These are phyloP conservation scores for Fomitopsis serialis DNA, from an alignment of 768 basidiomycete genomes.

Conservation along the genomic window DNA sequence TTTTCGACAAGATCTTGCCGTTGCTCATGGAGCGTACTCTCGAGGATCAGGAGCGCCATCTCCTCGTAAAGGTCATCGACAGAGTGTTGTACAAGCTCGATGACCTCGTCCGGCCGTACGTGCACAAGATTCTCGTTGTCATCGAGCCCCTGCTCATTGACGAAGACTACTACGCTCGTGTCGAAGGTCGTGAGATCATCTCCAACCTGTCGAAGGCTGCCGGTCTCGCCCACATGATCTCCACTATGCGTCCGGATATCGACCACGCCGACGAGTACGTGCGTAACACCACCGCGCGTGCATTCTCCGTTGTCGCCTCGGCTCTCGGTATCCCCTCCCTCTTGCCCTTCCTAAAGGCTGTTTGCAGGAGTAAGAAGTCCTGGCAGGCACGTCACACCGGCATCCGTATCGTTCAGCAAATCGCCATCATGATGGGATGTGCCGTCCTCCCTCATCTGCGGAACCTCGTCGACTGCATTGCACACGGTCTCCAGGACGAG, in stretches of 20 bases:
- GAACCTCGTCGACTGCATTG: constrained; percentile 94
- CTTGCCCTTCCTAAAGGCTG: constrained; percentile 96
- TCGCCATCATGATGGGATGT: constrained; percentile 99
- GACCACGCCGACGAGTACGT: constrained; percentile 99
- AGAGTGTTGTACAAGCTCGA: constrained; percentile 98
- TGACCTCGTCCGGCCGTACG: constrained; percentile 96
- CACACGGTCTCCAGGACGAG: constrained; percentile 88
- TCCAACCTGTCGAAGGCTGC: constrained; percentile 98
- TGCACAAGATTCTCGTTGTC: constrained; percentile 99
- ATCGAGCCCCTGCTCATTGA: constrained; percentile 98
- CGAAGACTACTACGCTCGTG: constrained; percentile 94
- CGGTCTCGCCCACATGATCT: constrained; percentile 99
- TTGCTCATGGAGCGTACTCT: constrained; percentile 96
- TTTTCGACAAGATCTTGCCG: constrained; percentile 98
- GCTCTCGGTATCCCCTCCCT: constrained; percentile 97
- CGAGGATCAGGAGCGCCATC: constrained; percentile 97
- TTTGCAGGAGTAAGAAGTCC: constrained; percentile 97
- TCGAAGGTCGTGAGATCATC: constrained; percentile 98
- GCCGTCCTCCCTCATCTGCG: constrained; percentile 95
- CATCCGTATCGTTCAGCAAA: constrained; percentile 99
- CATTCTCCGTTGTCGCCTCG: constrained; percentile 97
- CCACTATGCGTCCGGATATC: constrained; percentile 99
- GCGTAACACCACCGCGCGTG: constrained; percentile 97
- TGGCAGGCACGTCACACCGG: constrained; percentile 99
- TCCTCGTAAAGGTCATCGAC: constrained; percentile 98